Conservation (phyloP, 2,329 filamentous ascomycete genomes). For the Fusarium tjaetaba region DNA sequence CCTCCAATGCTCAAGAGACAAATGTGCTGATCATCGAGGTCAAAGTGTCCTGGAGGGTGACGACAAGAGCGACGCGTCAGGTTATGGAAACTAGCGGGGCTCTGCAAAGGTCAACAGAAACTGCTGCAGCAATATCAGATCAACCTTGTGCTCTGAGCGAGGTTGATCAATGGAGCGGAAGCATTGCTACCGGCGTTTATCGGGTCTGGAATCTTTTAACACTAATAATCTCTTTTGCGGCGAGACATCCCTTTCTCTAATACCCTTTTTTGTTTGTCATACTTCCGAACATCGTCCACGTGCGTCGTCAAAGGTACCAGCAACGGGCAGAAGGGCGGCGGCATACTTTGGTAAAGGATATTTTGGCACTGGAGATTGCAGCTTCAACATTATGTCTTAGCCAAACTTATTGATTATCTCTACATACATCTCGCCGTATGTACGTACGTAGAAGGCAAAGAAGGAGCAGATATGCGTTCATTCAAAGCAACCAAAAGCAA, state of each 20-base stretch:
- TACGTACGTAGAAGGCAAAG: neutral
- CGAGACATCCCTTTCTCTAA: slow-evolving; percentile 9
- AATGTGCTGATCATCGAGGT: slow-evolving; percentile 1
- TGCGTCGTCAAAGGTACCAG: neutral
- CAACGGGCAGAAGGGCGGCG: neutral
- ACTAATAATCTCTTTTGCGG: neutral
- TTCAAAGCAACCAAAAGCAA: slow-evolving; percentile 1
- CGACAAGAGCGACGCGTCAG: slow-evolving; percentile 63
- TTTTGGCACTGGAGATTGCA: neutral
- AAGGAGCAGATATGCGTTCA: neutral
- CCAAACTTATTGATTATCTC: neutral
- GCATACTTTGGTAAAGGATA: neutral
- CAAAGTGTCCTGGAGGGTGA: slow-evolving; percentile 64
- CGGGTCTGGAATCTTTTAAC: neutral
- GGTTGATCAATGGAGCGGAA: slow-evolving; percentile 7
- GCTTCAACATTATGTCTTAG: neutral
- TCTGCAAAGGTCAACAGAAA: neutral
- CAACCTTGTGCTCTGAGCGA: neutral
- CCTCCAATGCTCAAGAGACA: neutral
- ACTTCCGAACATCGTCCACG: neutral
- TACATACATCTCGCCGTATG: neutral
- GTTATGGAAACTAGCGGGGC: slow-evolving; percentile 49
- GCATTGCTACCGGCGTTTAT: slow-evolving; percentile 32
- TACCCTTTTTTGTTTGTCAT: slow-evolving; percentile 20
- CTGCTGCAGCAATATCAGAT: neutral